Base-by-base conservation (phyloP, 2,329 filamentous ascomycete genomes). In the Microdochium trichocladiopsis region DNA sequence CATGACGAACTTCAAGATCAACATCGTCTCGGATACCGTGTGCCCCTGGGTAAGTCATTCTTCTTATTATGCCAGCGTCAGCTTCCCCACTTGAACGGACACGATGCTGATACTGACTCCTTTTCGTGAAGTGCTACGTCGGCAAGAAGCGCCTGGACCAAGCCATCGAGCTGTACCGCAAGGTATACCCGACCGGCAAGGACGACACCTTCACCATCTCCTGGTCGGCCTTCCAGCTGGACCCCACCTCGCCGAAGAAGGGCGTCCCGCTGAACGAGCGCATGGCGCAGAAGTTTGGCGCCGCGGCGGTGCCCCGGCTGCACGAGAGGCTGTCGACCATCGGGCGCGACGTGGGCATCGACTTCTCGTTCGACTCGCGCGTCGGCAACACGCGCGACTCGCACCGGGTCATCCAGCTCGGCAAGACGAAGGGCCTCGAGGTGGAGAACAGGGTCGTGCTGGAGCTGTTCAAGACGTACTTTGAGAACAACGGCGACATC, bases 11-110 rank as follows among this genome's bases (percentile, higher is more conserved):
- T 88, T 92, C 73, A 80, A 83, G 56, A 87, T 95, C 69, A 82
- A 86, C 54, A 81, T 90, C 63, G 83, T 91, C 53, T 89, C 82
- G n/a, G 91, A 95, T 71, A 88, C 83, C 2, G 80, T 94, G 60
- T 95, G 90, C 66, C 87, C 89, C 4, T 79, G 75, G 65, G 72
- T 74, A 59, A 57, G 71, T 58, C 9, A 28, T 31, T 9, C 22
- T 28, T 55, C 48, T 59, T 54, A 56, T 10, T 25, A 11, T 18
- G 24, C 22, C 47, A 48, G 25, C 25, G 22, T 12, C 25, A 8
- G 24, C 9, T 2, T 8, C 25, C 4, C 21, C 28, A 10, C 10
- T 31, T 8, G 24, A 49, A 49, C 9, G 22, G 10, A 23, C 22
- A 23, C 22, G 18, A 11, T 24, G 12, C 10, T 14, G 11, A n/a